Base-by-base conservation (phyloP, 1,284 basidiomycete genomes). In the Athelia sp. region DNA sequence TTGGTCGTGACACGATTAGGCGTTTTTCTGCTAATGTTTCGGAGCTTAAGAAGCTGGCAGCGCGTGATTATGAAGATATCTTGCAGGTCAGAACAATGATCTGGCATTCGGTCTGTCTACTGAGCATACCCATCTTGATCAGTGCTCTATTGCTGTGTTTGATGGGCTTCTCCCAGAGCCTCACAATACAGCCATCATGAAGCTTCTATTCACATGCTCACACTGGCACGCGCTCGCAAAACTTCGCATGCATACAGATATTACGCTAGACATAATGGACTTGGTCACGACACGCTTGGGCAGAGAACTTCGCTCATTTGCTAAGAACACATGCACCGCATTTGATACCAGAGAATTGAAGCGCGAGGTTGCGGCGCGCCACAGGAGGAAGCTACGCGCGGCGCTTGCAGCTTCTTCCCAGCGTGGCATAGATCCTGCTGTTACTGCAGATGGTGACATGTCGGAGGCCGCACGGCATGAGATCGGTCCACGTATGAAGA, bases 211-310 rank as follows among this genome's bases (percentile, higher is more conserved):
- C 46, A 3, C 2, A 26, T 53, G 3, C 49, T 31, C 6, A 1
- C 52, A 62, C 45, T 68, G 65, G 67, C 71, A 73, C 57, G 59
- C 54, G 1, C 54, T 69, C 1, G 69, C 68, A 3, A 73, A 73
- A 47, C 57, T 69, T 10, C 59, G 64, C 1, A 49, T 67, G 43
- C 70, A 72, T 49, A 69, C 66, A 0, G 60, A 63, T 6, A 46
- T 51, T 0, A 66, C 64, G 1, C 35, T 70, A 0, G 26, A 26
- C 1, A 51, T 52, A 9, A 54, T 69, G 2, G 53, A 60, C 15
- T 2, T 13, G 1, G 23, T 57, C 3, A 67, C 65, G 1, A 43
- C 47, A 3, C 51, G 58, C 34, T 43, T 64, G 29, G 65, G 65
- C 2, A 31, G 46, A 1, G 31, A 57, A 1, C 50, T 66, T n/a